Percentiles rank a stretch among this genome's conserved stretches.
Evolutionary conservation across 441 rosid genomes (phyloP).

Genomic region (Raphanus hybrid): DNA sequence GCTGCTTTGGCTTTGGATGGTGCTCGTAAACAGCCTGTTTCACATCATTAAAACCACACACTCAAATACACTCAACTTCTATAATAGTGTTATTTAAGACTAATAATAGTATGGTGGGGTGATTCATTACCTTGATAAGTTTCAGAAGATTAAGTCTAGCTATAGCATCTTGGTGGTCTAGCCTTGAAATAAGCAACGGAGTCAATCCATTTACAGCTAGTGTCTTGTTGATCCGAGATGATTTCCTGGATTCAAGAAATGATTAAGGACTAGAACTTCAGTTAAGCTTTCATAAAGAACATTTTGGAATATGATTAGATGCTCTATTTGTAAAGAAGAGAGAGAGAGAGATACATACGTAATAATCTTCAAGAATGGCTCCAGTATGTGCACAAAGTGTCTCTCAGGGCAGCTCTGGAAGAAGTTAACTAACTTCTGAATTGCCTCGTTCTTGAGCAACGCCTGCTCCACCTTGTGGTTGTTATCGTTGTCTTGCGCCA

Average conservation of each 20-base stretch:
- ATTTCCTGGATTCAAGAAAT: constrained; percentile 66
- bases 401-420: constrained; percentile 92
- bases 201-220: constrained; percentile 96
- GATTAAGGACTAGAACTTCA: neutral
- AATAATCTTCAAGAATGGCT: constrained; percentile 93
- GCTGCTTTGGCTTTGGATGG: constrained; percentile 91
- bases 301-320: neutral
- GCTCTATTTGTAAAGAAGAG: neutral
- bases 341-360: constrained; percentile 45
- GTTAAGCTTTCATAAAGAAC: neutral
- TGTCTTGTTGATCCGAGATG: constrained; percentile 83
- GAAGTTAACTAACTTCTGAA: constrained; percentile 84
- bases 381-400: constrained; percentile 91
- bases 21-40: constrained; percentile 96
- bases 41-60: neutral
- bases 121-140: constrained; percentile 68
- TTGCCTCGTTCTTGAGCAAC: constrained; percentile 78
- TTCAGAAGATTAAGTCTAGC: constrained; percentile 93
- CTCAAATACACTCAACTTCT: neutral
- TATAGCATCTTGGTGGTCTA: constrained; percentile 95
- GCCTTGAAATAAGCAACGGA: constrained; percentile 81
- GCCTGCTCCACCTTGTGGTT: constrained; percentile 92
- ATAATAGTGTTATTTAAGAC: neutral
- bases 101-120: neutral
- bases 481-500: constrained; percentile 94